Conservation (phyloP, 2,329 filamentous ascomycete species). For the Fonsecaea nubica region DNA sequence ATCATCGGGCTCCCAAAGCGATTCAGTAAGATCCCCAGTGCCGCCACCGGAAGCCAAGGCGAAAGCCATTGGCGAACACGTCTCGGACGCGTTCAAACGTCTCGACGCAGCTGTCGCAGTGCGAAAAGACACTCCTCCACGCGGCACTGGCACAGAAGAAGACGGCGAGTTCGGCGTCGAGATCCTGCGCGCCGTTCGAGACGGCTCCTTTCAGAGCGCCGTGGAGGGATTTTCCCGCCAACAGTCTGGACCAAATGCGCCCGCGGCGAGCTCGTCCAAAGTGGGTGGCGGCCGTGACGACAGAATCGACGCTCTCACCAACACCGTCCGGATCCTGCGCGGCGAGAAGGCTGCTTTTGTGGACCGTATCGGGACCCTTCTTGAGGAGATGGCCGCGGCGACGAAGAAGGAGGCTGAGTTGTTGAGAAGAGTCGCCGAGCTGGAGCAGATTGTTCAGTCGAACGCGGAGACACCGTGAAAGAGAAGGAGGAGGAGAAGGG, state of each 20-base stretch:
- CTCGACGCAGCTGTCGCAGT: not conserved
- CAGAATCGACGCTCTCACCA: not conserved
- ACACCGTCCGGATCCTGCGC: conserved; percentile 1
- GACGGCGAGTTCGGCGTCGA: not conserved
- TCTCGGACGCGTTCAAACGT: not conserved
- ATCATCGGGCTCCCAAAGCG: not conserved
- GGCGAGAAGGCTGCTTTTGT: conserved; percentile 7
- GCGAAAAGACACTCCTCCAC: not conserved
- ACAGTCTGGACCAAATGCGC: not conserved
- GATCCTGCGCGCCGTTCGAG: conserved; percentile 3
- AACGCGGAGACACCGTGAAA: not conserved
- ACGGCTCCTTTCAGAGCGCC: conserved; percentile 6
- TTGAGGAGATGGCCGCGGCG: conserved; percentile 10
- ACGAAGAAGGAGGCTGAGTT: conserved; percentile 4
- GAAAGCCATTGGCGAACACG: not conserved
- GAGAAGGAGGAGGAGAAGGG: conserved; percentile 2
- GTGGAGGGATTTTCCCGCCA: not conserved
- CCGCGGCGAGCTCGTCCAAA: not conserved
- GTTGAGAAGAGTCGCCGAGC: not conserved
- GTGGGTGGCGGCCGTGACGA: not conserved
- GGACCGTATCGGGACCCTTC: not conserved
- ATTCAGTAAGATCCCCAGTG: not conserved
- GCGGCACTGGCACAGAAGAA: not conserved
- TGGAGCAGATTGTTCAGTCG: not conserved
- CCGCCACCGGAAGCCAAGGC: not conserved